These are phyloP conservation scores for Simmondsia chinensis DNA, from an alignment of 148 eudicot genomes.

Conservation along the genomic window DNA sequence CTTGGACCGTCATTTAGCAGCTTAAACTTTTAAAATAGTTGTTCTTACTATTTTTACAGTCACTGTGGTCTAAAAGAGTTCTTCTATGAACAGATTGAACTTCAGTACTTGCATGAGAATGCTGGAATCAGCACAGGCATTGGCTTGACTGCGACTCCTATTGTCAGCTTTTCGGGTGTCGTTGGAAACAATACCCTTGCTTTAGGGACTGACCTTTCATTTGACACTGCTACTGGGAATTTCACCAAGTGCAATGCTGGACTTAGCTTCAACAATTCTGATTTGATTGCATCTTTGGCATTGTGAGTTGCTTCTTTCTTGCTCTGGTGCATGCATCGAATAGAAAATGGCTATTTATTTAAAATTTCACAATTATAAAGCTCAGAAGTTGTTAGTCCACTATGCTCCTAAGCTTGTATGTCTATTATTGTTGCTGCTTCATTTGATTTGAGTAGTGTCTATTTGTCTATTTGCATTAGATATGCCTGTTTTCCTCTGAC, in stretches of 20 bases:
- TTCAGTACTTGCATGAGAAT: constrained; percentile 87
- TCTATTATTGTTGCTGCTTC: too few species aligned
- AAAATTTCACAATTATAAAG: too few species aligned
- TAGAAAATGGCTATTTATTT: too few species aligned
- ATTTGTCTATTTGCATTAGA: too few species aligned
- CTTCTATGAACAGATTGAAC: constrained; percentile 51
- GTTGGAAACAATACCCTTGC: constrained; percentile 49
- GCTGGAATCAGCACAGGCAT: constrained; percentile 93
- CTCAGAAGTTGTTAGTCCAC: too few species aligned
- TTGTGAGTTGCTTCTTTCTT: constrained; percentile 45
- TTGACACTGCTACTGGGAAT: constrained; percentile 73
- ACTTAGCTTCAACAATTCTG: constrained; percentile 48
- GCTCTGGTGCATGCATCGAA: background rate
- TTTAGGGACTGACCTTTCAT: constrained; percentile 78
- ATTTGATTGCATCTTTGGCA: constrained; percentile 71
- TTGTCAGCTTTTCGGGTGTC: constrained; percentile 87
- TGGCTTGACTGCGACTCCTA: constrained; percentile 80
- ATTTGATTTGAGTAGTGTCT: too few species aligned
- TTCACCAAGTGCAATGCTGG: constrained; percentile 84
- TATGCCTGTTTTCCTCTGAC: too few species aligned
- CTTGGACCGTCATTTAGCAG: too few species aligned
- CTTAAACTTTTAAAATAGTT: too few species aligned
- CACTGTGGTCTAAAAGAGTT: background rate
- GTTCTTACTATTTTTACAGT: background rate
- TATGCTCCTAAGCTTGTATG: too few species aligned